phyloP scores from a whole-genome alignment of 805 yeast species.

The Saccharomycopsis synnaedendra region DNA sequence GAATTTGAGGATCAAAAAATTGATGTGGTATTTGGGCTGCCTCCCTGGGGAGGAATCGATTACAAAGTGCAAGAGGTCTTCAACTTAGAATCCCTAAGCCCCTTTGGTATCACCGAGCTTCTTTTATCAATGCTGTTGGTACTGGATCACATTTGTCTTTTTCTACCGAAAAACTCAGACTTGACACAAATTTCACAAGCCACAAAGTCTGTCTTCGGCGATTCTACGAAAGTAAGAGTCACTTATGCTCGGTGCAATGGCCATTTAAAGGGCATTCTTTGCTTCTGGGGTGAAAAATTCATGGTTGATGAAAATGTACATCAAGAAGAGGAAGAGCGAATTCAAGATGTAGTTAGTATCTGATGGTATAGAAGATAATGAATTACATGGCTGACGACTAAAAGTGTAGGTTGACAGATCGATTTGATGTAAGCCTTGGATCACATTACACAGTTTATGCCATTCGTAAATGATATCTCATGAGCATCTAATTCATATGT shows the following conservation, averaged over 20 bases:
- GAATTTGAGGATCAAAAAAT: constrained; percentile 8
- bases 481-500: constrained; percentile 1
- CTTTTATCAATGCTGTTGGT: constrained; percentile 31
- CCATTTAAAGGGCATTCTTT: constrained; percentile 41
- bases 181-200: constrained; percentile 38
- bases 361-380: too few species aligned
- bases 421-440: too few species aligned
- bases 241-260: constrained; percentile 32
- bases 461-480: too few species aligned
- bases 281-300: constrained; percentile 47
- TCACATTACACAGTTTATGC: too few species aligned
- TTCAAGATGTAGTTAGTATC: too few species aligned
- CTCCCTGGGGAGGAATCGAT: constrained; percentile 82
- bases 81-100: constrained; percentile 36
- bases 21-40: constrained; percentile 60
- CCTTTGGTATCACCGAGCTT: constrained; percentile 35
- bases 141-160: constrained; percentile 40
- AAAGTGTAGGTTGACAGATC: too few species aligned
- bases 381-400: too few species aligned
- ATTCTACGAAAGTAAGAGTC: constrained; percentile 32
- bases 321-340: too few species aligned
- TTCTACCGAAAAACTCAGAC: constrained; percentile 52
- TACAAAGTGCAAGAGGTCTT: constrained; percentile 34
- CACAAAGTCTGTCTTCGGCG: constrained; percentile 36
- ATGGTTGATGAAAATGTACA: constrained; percentile 15